These are phyloP conservation scores for Fagopyrum esculentum DNA, from an alignment of 148 eudicot genomes.

Conservation along the genomic window DNA sequence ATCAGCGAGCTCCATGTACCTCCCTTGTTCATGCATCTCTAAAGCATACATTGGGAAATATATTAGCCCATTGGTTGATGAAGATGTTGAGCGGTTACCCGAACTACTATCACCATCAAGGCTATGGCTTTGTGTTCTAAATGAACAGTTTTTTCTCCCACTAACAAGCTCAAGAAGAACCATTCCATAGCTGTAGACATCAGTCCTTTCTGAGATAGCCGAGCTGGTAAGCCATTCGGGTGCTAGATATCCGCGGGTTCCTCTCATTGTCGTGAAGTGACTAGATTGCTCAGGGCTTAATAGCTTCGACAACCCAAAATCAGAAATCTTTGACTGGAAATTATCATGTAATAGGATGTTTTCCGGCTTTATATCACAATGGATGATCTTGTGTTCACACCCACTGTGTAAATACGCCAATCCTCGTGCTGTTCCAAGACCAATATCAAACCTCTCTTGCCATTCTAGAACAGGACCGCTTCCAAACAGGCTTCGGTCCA, in stretches of 20 bases:
- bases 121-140: slow-evolving; percentile 36
- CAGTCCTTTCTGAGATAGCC: slow-evolving; percentile 69
- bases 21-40: slow-evolving; percentile 71
- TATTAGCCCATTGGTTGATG: slow-evolving; percentile 25
- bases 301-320: slow-evolving; percentile 82
- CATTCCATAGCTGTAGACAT: slow-evolving; percentile 89
- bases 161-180: slow-evolving; percentile 70
- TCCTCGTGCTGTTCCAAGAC: slow-evolving; percentile 74
- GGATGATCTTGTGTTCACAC: slow-evolving; percentile 70
- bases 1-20: slow-evolving; percentile 65
- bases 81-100: slow-evolving; percentile 27
- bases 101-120: slow-evolving; percentile 26
- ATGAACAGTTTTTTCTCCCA: slow-evolving; percentile 65
- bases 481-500: slow-evolving; percentile 65
- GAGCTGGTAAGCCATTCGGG: slow-evolving; percentile 95
- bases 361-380: slow-evolving; percentile 86
- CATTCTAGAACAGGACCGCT: slow-evolving; percentile 74
- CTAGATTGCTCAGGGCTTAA: slow-evolving; percentile 64
- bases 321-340: slow-evolving; percentile 58
- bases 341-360: slow-evolving; percentile 65
- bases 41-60: slow-evolving; percentile 70
- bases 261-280: slow-evolving; percentile 82
- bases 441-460: slow-evolving; percentile 73
- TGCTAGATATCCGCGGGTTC: slow-evolving; percentile 93
- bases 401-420: slow-evolving; percentile 75